phyloP scores from a whole-genome alignment of 805 yeast species.

The Zygosaccharomyces bisporus region DNA sequence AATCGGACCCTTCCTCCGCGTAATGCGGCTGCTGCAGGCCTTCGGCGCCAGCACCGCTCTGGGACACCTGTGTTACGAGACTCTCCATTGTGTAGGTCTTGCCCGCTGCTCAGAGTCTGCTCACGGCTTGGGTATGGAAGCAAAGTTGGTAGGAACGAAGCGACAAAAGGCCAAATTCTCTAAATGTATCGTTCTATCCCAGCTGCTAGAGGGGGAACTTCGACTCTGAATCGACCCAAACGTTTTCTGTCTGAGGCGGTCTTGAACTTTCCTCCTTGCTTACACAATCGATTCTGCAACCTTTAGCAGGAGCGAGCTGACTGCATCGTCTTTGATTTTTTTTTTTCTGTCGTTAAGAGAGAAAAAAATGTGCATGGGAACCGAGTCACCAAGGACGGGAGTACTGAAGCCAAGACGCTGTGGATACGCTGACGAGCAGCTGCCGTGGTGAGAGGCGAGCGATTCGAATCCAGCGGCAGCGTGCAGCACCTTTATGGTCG shows the following conservation, averaged over 20 bases:
- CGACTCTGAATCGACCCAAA: background rate
- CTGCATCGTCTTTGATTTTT: background rate
- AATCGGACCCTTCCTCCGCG: conserved; percentile 5
- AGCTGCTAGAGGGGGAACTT: background rate
- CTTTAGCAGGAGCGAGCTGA: background rate
- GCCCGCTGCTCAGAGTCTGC: background rate
- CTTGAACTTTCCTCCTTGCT: no score
- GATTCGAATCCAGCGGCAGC: no score
- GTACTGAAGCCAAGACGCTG: no score
- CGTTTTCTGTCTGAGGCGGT: background rate
- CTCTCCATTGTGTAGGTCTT: conserved; percentile 23
- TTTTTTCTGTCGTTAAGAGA: background rate
- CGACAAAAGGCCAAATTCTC: background rate
- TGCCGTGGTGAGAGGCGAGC: no score
- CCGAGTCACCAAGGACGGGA: no score
- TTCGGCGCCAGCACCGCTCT: conserved; percentile 31
- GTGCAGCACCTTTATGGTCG: no score
- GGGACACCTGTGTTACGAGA: conserved; percentile 71
- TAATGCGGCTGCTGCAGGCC: conserved; percentile 30
- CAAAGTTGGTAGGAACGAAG: background rate
- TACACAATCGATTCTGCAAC: background rate
- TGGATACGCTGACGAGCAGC: no score
- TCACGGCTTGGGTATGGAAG: background rate
- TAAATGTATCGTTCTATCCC: background rate
- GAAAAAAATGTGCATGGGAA: no score